Evolutionary conservation across 495 filamentous ascomycete species (phyloP).

Genomic region (Lineolata rhizophorae): DNA sequence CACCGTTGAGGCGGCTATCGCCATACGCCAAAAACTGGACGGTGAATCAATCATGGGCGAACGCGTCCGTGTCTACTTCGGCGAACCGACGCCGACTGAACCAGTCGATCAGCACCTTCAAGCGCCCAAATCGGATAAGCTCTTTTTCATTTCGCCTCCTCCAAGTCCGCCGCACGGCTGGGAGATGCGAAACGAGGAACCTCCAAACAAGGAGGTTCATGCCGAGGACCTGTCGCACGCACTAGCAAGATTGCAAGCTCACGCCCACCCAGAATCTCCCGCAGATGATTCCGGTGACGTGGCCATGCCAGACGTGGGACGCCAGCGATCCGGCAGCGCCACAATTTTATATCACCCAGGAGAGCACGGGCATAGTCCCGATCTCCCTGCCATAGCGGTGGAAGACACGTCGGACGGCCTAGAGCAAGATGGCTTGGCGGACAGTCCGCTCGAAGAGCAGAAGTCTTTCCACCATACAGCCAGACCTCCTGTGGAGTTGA

Average conservation of each 20-base stretch:
- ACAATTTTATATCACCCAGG: constrained; percentile 57
- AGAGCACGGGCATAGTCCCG: constrained; percentile 51
- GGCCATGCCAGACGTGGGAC: constrained; percentile 9
- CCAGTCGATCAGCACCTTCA: constrained; percentile 45
- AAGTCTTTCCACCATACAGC: constrained; percentile 48
- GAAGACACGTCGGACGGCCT: constrained; percentile 46
- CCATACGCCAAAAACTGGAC: constrained; percentile 48
- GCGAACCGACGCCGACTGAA: constrained; percentile 45
- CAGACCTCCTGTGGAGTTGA: constrained; percentile 78
- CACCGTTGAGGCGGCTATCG: constrained; percentile 47
- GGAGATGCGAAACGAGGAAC: constrained; percentile 73
- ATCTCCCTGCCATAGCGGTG: constrained; percentile 73
- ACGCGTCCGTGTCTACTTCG: constrained; percentile 69
- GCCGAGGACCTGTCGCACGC: constrained; percentile 74
- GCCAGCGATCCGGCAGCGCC: constrained; percentile 32
- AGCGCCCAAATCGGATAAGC: constrained; percentile 66
- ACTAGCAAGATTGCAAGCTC: constrained; percentile 39
- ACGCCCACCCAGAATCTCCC: constrained; percentile 5
- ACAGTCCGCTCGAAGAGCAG: constrained; percentile 17
- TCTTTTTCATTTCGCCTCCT: constrained; percentile 93
- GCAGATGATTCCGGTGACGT: constrained; percentile 15
- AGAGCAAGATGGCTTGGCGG: constrained; percentile 16
- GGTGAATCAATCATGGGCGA: constrained; percentile 46
- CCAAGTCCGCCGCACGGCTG: constrained; percentile 83
- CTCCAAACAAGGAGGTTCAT: constrained; percentile 84